Evolutionary conservation across 2,329 filamentous ascomycete species (phyloP), one percentile per base, ranked within the genome.

Genomic region (Xylariomycetidae sp.): DNA sequence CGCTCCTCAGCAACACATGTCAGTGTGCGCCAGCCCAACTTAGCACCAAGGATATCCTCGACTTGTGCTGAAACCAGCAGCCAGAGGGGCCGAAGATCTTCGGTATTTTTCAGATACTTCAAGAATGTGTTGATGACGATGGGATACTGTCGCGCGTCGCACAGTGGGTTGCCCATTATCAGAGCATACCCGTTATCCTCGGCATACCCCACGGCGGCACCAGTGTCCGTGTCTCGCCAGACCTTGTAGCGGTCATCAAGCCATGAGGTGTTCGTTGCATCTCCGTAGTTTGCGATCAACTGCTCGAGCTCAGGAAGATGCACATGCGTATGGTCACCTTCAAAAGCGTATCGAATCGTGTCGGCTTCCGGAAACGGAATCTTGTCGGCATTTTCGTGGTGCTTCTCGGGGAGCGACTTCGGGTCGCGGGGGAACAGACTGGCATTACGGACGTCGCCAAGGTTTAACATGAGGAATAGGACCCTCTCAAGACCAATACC

Each of bases 231-330:
- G 54, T 95, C 87, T 18, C 89, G 81, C 87, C 88, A 96, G 37
- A 94, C 80, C 53, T 86, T 74, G 58, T 89, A 95, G 6, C 88
- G 80, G 6, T 88, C 85, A 57, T 96, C 89, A 6, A 92, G 75
- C 88, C 88, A 96, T 0, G 88, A 92, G 0, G 89, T 96, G 53
- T 94, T 94, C 30, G 88, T 88, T 2, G 89, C 88, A 59, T 96
- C 89, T 42, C 89, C 89, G 49, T 96, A 96, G 60, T 96, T 96
- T 54, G 88, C 88, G 57, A 96, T 88, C 26, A 96, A 79, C 55
- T 94, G 84, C 56, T 89, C 86, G 5, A 96, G 58, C 0, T 86
- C 72, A 32, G 88, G 88, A 34, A 84, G 67, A 31, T 80, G 70
- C 6, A 61, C 74, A 53, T 66, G 70, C 36, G 62, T 69, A 46